phyloP scores from a whole-genome alignment of 768 basidiomycete genomes.

The Trametes elegans region DNA sequence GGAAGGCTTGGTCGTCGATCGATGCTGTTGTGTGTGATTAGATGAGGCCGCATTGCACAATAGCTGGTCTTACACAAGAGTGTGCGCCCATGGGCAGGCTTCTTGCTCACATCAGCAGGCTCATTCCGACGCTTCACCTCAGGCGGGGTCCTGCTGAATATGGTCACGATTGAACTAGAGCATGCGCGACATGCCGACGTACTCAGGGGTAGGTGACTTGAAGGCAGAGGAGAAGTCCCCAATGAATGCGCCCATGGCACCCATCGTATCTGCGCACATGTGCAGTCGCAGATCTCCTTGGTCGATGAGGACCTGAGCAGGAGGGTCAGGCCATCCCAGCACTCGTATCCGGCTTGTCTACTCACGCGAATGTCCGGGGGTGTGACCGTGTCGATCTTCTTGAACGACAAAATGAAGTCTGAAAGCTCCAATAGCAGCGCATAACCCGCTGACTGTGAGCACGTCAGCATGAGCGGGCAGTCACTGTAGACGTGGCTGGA shows the following conservation, averaged over 20 bases:
- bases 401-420: slow-evolving; percentile 46
- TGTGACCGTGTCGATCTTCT: slow-evolving; percentile 21
- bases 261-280: slow-evolving; percentile 76
- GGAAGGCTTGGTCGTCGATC: slow-evolving; percentile 83
- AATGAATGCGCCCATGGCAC: slow-evolving; percentile 55
- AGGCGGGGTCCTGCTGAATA: not conserved
- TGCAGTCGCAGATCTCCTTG: slow-evolving; percentile 55
- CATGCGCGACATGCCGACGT: not conserved
- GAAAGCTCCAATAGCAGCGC: slow-evolving; percentile 62
- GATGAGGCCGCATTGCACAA: not conserved
- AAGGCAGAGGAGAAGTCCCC: slow-evolving; percentile 49
- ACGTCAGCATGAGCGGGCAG: too few relatives aligned
- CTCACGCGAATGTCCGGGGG: slow-evolving; percentile 39
- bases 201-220: slow-evolving; percentile 30
- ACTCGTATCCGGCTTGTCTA: not conserved
- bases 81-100: slow-evolving; percentile 11
- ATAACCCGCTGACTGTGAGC: slow-evolving; percentile 56
- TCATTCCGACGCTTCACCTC: slow-evolving; percentile 19
- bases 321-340: not conserved
- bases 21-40: slow-evolving; percentile 44
- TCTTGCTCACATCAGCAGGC: slow-evolving; percentile 16
- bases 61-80: slow-evolving; percentile 27
- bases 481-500: not conserved
- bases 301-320: slow-evolving; percentile 52
- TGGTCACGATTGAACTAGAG: not conserved